A percentile compares a stretch with the other conserved stretches of the same genome.
Evolutionary conservation across 148 eudicot species (phyloP).

Genomic region (Amaranthus palmeri): DNA sequence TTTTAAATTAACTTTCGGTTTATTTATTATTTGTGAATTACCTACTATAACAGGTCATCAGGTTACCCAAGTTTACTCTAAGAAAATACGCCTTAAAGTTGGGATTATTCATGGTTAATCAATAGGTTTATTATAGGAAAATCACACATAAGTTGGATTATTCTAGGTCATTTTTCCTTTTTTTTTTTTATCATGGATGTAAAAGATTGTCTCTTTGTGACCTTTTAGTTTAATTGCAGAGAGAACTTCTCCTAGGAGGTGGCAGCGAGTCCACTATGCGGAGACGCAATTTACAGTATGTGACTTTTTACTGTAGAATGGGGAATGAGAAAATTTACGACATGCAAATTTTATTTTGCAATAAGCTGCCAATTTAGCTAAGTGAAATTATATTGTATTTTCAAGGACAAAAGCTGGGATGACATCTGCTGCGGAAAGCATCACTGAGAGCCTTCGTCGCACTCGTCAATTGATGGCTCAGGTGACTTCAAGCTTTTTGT

Average conservation of each 20-base stretch:
- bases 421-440: conserved; percentile 97
- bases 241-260: conserved; percentile 89
- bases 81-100: too few relatives aligned
- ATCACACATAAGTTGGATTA: too few relatives aligned
- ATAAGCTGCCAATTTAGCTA: not conserved
- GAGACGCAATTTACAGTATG: conserved; percentile 90
- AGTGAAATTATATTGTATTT: conserved; percentile 1
- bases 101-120: too few relatives aligned
- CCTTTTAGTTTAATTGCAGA: conserved; percentile 41
- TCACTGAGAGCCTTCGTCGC: conserved; percentile 91
- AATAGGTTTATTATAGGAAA: too few relatives aligned
- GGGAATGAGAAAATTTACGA: not conserved
- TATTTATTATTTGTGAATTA: too few relatives aligned
- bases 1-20: too few relatives aligned
- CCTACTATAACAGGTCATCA: too few relatives aligned
- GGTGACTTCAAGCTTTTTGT: conserved; percentile 33
- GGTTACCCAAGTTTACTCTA: too few relatives aligned
- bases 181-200: conserved; percentile 8
- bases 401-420: conserved; percentile 84
- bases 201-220: conserved; percentile 4
- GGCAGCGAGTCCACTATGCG: conserved; percentile 87
- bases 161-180: too few relatives aligned
- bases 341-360: not conserved
- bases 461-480: conserved; percentile 95
- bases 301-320: not conserved